Conservation (phyloP, 345 rosid genomes). For the Boechera retrofracta region DNA sequence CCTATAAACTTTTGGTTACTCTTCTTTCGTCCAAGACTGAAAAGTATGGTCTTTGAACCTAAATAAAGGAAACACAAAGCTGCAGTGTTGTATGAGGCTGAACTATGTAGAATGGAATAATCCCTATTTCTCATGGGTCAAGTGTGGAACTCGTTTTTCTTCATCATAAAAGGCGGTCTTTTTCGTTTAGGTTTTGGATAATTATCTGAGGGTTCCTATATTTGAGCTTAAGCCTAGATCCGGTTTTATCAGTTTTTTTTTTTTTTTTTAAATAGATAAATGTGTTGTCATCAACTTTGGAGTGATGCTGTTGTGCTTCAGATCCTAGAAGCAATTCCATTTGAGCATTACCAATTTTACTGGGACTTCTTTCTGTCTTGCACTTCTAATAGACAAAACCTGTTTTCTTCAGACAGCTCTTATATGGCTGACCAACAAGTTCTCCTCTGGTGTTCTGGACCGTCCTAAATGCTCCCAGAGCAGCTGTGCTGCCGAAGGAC, state of each 20-base stretch:
- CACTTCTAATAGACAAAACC: slow-evolving; percentile 14
- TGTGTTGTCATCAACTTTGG: not conserved
- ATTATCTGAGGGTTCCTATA: not conserved
- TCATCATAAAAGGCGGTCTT: not conserved
- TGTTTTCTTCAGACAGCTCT: slow-evolving; percentile 63
- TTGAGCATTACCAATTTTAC: not conserved
- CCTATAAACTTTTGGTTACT: slow-evolving; percentile 13
- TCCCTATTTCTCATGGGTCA: not conserved
- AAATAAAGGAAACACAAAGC: slow-evolving; percentile 5
- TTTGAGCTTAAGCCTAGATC: not conserved
- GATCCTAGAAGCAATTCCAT: not conserved
- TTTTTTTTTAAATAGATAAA: not conserved
- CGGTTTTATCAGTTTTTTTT: not conserved
- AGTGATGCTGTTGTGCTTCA: slow-evolving; percentile 28
- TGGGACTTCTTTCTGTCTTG: not conserved
- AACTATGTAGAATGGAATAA: not conserved
- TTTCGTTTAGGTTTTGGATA: slow-evolving; percentile 6
- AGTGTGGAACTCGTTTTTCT: not conserved
- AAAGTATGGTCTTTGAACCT: not conserved
- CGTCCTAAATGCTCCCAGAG: slow-evolving; percentile 65
- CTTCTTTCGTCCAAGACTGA: slow-evolving; percentile 6
- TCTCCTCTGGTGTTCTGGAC: slow-evolving; percentile 89
- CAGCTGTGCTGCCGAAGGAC: slow-evolving; percentile 45
- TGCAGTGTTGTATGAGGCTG: slow-evolving; percentile 1
- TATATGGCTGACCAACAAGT: slow-evolving; percentile 78